Conservation (phyloP, 2,329 filamentous ascomycete species). For the Stachybotrys elegans region DNA sequence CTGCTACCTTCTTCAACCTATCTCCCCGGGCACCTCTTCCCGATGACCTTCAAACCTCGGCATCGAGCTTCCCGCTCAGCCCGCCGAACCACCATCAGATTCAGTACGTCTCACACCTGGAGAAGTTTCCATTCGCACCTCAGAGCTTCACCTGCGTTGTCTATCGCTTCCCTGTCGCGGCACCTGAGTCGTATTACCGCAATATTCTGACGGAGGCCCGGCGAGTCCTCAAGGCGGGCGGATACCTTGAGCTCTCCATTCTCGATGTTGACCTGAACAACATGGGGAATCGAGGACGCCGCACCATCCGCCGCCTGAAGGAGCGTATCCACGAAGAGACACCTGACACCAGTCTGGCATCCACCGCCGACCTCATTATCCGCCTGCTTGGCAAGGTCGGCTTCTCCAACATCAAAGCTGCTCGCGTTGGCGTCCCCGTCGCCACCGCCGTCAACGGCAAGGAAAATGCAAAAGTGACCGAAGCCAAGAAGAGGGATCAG, state of each 20-base stretch:
- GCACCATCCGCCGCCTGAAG: conserved; percentile 66
- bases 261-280: conserved; percentile 78
- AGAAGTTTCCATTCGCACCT: conserved; percentile 69
- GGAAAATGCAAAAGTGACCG: conserved; percentile 10
- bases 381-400: conserved; percentile 63
- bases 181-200: conserved; percentile 62
- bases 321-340: conserved; percentile 60
- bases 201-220: conserved; percentile 71
- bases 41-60: conserved; percentile 34
- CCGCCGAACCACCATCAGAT: conserved; percentile 73
- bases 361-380: conserved; percentile 57
- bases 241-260: conserved; percentile 73
- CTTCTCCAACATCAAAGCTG: conserved; percentile 69
- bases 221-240: conserved; percentile 71
- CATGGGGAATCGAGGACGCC: conserved; percentile 68
- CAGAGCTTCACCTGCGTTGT: conserved; percentile 74
- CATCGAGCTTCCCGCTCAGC: conserved; percentile 46
- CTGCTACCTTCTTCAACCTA: conserved; percentile 72
- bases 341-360: conserved; percentile 54
- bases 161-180: conserved; percentile 69
- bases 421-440: conserved; percentile 72
- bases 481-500: conserved; percentile 34
- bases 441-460: conserved; percentile 42
- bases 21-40: conserved; percentile 52
- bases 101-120: conserved; percentile 55